Conservation (phyloP, 192 early-diverging fungal genomes). For the Phlyctochytrium bullatum region DNA sequence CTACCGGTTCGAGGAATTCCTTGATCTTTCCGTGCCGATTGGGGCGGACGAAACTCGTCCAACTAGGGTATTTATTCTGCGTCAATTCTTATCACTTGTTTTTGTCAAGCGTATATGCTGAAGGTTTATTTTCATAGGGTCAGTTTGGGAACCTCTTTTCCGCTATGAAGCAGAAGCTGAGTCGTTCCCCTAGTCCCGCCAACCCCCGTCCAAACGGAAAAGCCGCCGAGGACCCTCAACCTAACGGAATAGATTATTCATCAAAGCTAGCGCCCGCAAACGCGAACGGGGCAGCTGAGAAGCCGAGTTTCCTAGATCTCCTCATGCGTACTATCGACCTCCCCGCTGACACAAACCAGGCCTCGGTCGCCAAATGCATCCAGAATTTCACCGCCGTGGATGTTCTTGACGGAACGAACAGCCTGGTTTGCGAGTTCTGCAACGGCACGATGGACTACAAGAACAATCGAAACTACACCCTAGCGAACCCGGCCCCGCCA, state of each 20-base stretch:
- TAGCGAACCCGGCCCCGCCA: background rate
- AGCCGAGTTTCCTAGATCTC: constrained; percentile 11
- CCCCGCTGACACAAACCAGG: background rate
- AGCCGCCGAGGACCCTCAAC: background rate
- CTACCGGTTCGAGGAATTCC: constrained; percentile 61
- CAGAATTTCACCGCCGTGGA: constrained; percentile 59
- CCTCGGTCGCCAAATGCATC: constrained; percentile 26
- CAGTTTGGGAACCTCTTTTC: constrained; percentile 12
- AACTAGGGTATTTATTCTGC: too few species aligned
- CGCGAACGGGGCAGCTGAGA: background rate
- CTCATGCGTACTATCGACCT: constrained; percentile 10
- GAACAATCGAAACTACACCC: background rate
- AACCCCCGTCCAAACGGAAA: background rate
- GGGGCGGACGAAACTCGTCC: constrained; percentile 21
- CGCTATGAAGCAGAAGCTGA: constrained; percentile 14
- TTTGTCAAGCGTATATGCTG: too few species aligned
- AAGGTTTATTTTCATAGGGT: constrained; percentile 14
- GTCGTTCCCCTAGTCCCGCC: constrained; percentile 4
- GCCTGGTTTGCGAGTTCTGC: constrained; percentile 65
- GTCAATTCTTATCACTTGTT: too few species aligned
- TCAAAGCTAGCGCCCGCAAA: background rate
- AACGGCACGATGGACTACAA: constrained; percentile 9
- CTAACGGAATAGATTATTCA: constrained; percentile 10
- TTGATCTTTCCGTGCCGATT: constrained; percentile 61
- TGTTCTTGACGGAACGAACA: constrained; percentile 57